phyloP scores from a whole-genome alignment of 352 stramenopile genomes.

The Phytophthora uliginosa region DNA sequence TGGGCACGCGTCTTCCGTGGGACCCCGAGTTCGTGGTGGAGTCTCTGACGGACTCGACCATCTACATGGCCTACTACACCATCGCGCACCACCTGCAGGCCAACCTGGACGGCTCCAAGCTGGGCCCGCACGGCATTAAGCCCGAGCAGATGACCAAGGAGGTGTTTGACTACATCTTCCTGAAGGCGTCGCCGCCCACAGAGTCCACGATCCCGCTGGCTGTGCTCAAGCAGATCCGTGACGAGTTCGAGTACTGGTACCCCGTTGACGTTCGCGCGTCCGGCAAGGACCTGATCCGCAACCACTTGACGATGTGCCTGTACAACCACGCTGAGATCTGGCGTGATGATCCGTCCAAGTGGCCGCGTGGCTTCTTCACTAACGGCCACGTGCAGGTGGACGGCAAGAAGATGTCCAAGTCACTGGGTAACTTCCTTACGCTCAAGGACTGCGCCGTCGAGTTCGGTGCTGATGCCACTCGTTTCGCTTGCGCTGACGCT shows the following conservation, averaged over 20 bases:
- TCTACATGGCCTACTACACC: constrained; percentile 99
- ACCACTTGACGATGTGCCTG: constrained; percentile 99
- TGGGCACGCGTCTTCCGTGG: constrained; percentile 98
- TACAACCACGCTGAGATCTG: constrained; percentile 99
- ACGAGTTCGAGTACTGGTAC: constrained; percentile 99
- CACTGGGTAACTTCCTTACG: constrained; percentile 99
- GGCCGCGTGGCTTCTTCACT: constrained; percentile 98
- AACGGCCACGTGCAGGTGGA: constrained; percentile 99
- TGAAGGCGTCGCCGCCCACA: constrained; percentile 87
- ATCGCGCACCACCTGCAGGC: constrained; percentile 98
- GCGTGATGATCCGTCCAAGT: constrained; percentile 97
- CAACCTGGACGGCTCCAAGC: constrained; percentile 95
- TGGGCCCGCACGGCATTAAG: constrained; percentile 89
- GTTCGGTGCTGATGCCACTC: constrained; percentile 97
- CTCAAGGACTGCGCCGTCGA: constrained; percentile 97
- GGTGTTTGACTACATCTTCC: constrained; percentile 99
- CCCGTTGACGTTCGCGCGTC: constrained; percentile 98
- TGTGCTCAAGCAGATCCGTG: constrained; percentile 95
- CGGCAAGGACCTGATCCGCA: constrained; percentile 97
- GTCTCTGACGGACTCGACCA: constrained; percentile 99
- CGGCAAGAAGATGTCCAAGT: constrained; percentile 99
- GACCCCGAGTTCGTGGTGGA: constrained; percentile 99
- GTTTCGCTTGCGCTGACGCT: constrained; percentile 98
- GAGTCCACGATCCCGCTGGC: constrained; percentile 90
- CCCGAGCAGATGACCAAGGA: constrained; percentile 94